These are phyloP conservation scores for Clonostachys rosea DNA, from an alignment of 2,329 filamentous ascomycete species.

Conservation along the genomic window DNA sequence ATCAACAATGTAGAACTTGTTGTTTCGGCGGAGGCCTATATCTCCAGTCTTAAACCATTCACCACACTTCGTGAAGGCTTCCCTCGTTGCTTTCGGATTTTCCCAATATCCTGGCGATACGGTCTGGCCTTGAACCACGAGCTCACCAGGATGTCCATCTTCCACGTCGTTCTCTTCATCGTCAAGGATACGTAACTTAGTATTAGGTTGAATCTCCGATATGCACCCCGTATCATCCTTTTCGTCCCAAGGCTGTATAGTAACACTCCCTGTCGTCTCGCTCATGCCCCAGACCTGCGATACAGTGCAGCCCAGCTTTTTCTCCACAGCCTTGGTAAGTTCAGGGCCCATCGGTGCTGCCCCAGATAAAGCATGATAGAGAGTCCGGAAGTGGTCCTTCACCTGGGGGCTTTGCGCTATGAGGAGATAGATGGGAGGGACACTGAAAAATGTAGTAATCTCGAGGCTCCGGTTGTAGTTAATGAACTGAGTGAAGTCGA, in stretches of 20 bases:
- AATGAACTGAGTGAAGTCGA: slow-evolving; percentile 52
- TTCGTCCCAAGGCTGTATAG: slow-evolving; percentile 31
- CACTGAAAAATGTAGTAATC: slow-evolving; percentile 52
- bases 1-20: too few relatives aligned
- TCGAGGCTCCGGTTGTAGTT: slow-evolving; percentile 40
- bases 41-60: too few relatives aligned
- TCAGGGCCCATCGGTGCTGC: slow-evolving; percentile 51
- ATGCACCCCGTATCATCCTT: slow-evolving; percentile 41
- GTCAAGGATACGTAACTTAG: slow-evolving; percentile 26
- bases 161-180: slow-evolving; percentile 30
- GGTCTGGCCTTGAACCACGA: slow-evolving; percentile 67
- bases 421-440: slow-evolving; percentile 55
- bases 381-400: slow-evolving; percentile 45
- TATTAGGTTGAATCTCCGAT: slow-evolving; percentile 16
- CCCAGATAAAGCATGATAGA: slow-evolving; percentile 43
- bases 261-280: slow-evolving; percentile 47
- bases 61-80: slow-evolving; percentile 40
- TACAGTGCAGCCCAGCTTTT: slow-evolving; percentile 18
- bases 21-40: too few relatives aligned
- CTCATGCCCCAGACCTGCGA: slow-evolving; percentile 53
- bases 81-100: slow-evolving; percentile 59
- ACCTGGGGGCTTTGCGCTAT: slow-evolving; percentile 52
- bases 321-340: slow-evolving; percentile 30
- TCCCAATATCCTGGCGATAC: slow-evolving; percentile 70
- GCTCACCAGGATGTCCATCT: slow-evolving; percentile 45